These are phyloP conservation scores for Venturia effusa DNA, from an alignment of 2,329 filamentous ascomycete genomes.

Conservation along the genomic window DNA sequence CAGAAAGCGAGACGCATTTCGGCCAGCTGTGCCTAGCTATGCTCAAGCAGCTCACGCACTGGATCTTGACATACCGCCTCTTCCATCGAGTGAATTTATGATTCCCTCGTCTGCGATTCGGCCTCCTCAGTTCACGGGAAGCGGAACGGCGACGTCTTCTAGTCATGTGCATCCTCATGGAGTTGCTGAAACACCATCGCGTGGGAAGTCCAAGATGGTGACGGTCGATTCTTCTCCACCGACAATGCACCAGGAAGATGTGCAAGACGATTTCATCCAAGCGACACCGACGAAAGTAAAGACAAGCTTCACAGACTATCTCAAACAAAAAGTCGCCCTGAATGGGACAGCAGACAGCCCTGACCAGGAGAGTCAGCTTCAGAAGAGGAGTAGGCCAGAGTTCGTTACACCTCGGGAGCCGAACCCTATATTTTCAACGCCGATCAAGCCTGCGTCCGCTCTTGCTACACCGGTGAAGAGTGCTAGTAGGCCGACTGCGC, in stretches of 20 bases:
- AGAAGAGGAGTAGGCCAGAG: neutral
- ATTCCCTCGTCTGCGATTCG: conserved; percentile 32
- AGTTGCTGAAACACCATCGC: conserved; percentile 1
- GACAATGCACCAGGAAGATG: neutral
- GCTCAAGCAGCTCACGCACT: conserved; percentile 16
- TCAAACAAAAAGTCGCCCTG: neutral
- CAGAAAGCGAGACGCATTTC: conserved; percentile 23
- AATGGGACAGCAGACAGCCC: neutral
- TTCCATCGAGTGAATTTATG: conserved; percentile 21
- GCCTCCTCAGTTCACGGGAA: conserved; percentile 20
- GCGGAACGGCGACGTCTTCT: neutral
- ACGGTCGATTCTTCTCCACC: neutral
- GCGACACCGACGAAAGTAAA: neutral
- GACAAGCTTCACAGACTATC: neutral
- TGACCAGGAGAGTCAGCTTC: neutral
- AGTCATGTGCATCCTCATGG: neutral
- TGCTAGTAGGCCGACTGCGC: neutral
- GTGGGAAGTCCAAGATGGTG: neutral
- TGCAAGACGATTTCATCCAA: neutral
- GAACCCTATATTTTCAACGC: conserved; percentile 9
- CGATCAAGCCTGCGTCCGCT: conserved; percentile 5
- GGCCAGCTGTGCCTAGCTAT: conserved; percentile 19
- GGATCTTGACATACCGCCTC: neutral
- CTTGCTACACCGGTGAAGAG: conserved; percentile 11
- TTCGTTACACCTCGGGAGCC: conserved; percentile 14